phyloP scores from a whole-genome alignment of 192 early-diverging fungal species.

The Coemansia sp. region DNA sequence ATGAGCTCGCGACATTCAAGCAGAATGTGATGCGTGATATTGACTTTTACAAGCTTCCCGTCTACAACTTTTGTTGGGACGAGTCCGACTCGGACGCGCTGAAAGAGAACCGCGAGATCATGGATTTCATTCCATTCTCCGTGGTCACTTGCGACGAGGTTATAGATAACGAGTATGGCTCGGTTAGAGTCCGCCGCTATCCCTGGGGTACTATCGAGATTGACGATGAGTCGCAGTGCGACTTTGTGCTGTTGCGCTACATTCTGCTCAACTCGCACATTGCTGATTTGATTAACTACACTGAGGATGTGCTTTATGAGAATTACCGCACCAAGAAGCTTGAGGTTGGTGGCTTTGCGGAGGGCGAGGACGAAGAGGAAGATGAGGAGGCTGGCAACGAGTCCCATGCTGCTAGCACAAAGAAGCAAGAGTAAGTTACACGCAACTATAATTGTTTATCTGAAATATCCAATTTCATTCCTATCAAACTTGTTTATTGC shows the following conservation, averaged over 20 bases:
- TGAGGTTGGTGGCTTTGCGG: slow-evolving; percentile 48
- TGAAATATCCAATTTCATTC: neutral
- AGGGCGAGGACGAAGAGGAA: slow-evolving; percentile 28
- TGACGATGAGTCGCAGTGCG: slow-evolving; percentile 92
- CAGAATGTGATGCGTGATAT: slow-evolving; percentile 96
- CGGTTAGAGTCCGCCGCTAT: slow-evolving; percentile 88
- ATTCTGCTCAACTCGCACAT: slow-evolving; percentile 93
- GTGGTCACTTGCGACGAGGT: slow-evolving; percentile 90
- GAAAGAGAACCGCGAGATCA: slow-evolving; percentile 95
- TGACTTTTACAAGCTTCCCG: slow-evolving; percentile 92
- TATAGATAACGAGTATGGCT: slow-evolving; percentile 73
- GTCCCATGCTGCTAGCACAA: slow-evolving; percentile 11
- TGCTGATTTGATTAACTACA: slow-evolving; percentile 95
- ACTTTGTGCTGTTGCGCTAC: slow-evolving; percentile 90
- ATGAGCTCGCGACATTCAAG: slow-evolving; percentile 85
- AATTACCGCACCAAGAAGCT: slow-evolving; percentile 93
- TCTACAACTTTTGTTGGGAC: slow-evolving; percentile 98
- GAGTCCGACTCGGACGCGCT: slow-evolving; percentile 98
- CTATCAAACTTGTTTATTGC: neutral
- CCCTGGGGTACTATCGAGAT: slow-evolving; percentile 97
- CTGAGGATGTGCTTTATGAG: slow-evolving; percentile 91
- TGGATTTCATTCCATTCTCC: slow-evolving; percentile 86
- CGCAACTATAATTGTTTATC: neutral
- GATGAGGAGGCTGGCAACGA: slow-evolving; percentile 31
- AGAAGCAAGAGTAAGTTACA: slow-evolving; percentile 42